These are phyloP conservation scores for Drechslera avenae DNA, from an alignment of 2,329 filamentous ascomycete species.

Conservation along the genomic window DNA sequence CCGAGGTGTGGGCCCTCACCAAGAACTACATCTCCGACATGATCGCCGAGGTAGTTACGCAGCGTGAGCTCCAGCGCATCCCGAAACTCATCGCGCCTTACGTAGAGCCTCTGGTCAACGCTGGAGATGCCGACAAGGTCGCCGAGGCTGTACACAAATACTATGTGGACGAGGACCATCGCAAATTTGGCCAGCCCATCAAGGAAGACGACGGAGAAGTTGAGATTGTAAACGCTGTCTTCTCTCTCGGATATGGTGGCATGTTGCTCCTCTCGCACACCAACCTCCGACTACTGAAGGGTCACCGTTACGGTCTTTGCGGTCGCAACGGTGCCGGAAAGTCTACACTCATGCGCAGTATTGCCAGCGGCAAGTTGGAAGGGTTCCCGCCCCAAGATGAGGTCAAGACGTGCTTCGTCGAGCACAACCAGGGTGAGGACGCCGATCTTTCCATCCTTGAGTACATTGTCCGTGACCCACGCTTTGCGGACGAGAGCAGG, in stretches of 20 bases:
- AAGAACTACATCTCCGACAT: slow-evolving; percentile 80
- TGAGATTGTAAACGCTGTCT: slow-evolving; percentile 97
- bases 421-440: slow-evolving; percentile 98
- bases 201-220: slow-evolving; percentile 90
- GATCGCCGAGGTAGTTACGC: slow-evolving; percentile 86
- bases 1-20: slow-evolving; percentile 66
- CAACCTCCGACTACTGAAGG: slow-evolving; percentile 91
- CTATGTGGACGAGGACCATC: slow-evolving; percentile 83
- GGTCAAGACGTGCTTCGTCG: slow-evolving; percentile 94
- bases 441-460: slow-evolving; percentile 95
- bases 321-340: slow-evolving; percentile 97
- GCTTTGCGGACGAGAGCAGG: slow-evolving; percentile 75
- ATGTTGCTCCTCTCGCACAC: slow-evolving; percentile 97
- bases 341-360: slow-evolving; percentile 98
- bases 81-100: slow-evolving; percentile 73
- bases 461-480: slow-evolving; percentile 87
- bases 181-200: slow-evolving; percentile 81
- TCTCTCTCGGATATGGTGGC: slow-evolving; percentile 95
- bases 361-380: slow-evolving; percentile 93
- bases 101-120: slow-evolving; percentile 70
- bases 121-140: slow-evolving; percentile 67
- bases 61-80: slow-evolving; percentile 77
- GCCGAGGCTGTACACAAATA: slow-evolving; percentile 75
- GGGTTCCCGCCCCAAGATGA: slow-evolving; percentile 93
- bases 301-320: slow-evolving; percentile 95